Percentiles rank a stretch among this genome's conserved stretches.
Conservation (phyloP, 2,329 filamentous ascomycete genomes). For the Fusarium sulawesiense region DNA sequence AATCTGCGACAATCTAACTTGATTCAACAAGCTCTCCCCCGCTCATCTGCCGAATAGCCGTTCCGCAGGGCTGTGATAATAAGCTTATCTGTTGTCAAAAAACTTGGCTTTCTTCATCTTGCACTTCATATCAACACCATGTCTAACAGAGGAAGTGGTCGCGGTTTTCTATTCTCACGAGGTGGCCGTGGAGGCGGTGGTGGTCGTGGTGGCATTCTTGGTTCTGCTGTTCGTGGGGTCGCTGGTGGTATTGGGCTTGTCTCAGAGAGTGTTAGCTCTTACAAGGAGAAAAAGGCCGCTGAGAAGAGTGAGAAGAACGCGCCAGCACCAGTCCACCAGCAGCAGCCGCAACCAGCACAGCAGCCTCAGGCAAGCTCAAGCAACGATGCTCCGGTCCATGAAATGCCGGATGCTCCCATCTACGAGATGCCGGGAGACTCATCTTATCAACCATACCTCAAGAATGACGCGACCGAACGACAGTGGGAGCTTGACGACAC, state of each 20-base stretch:
- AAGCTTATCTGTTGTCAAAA: background rate
- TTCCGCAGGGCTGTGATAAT: conserved; percentile 2
- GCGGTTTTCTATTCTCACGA: conserved; percentile 3
- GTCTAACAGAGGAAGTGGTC: conserved; percentile 7
- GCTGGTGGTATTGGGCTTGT: conserved; percentile 20
- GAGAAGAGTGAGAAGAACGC: conserved; percentile 4
- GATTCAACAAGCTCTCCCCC: background rate
- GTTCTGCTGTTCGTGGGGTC: conserved; percentile 16
- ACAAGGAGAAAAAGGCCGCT: conserved; percentile 5
- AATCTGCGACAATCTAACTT: background rate
- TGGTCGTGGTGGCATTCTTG: conserved; percentile 2
- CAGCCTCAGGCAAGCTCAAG: background rate
- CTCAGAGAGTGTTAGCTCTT: conserved; percentile 18
- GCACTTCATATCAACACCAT: background rate
- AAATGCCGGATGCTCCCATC: background rate
- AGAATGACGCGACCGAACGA: background rate
- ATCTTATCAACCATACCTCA: background rate
- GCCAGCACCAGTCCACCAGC: background rate
- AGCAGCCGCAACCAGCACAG: background rate
- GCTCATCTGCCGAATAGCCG: conserved; percentile 17
- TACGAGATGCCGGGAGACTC: background rate
- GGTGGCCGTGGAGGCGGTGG: background rate
- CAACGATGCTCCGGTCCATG: no score
- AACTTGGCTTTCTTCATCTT: background rate
- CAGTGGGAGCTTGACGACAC: conserved; percentile 21